phyloP scores from a whole-genome alignment of 176 grass and related monocot genomes.

The Metroxylon sagu region DNA sequence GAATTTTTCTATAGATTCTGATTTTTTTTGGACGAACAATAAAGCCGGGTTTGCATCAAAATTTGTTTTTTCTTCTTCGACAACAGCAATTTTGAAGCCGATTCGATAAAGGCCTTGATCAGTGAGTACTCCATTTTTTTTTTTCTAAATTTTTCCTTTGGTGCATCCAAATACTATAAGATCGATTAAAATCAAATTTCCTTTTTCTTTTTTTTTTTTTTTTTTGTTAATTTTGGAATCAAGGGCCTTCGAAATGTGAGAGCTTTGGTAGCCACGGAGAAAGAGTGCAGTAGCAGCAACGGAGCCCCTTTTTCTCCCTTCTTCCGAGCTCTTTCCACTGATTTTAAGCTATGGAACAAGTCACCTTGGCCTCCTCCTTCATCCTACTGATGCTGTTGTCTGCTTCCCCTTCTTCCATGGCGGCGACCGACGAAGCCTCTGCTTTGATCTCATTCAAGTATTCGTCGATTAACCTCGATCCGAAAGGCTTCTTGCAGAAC shows the following conservation, averaged over 20 bases:
- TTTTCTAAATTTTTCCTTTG: background rate
- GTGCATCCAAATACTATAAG: background rate
- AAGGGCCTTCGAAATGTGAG: background rate
- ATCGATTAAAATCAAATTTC: background rate
- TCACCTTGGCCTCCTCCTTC: background rate
- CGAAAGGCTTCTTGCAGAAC: constrained; percentile 25
- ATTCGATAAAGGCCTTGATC: background rate
- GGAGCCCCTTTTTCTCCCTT: background rate
- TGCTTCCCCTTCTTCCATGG: constrained; percentile 16
- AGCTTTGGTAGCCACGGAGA: background rate
- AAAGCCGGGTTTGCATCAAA: background rate
- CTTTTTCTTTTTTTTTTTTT: background rate
- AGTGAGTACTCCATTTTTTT: background rate
- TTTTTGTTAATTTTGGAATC: background rate
- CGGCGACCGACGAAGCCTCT: constrained; percentile 33
- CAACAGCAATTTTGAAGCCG: background rate
- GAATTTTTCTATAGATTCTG: background rate
- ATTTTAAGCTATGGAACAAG: background rate
- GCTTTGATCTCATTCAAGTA: constrained; percentile 61
- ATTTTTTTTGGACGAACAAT: background rate
- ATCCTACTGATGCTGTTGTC: background rate
- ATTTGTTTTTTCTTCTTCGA: background rate
- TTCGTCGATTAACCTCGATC: constrained; percentile 46
- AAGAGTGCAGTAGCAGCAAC: background rate
- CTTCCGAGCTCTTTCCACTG: background rate